These are phyloP conservation scores for Colletotrichum paranaense DNA, from an alignment of 2,329 filamentous ascomycete species.

Conservation along the genomic window DNA sequence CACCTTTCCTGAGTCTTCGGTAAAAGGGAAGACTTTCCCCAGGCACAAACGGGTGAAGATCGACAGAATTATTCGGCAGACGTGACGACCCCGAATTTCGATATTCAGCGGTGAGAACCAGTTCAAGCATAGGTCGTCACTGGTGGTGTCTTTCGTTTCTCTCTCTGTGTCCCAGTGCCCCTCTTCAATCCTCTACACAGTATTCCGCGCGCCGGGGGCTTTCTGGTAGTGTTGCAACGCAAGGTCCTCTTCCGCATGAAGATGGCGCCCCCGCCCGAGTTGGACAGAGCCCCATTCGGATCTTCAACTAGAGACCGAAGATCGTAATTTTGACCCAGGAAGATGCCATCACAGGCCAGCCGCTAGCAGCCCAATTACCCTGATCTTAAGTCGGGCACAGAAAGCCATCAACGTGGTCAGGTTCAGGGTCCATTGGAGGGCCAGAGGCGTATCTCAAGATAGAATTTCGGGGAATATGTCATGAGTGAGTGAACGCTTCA, in stretches of 20 bases:
- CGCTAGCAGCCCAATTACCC: conserved; percentile 26
- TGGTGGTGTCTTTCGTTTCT: conserved; percentile 6
- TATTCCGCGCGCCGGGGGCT: neutral
- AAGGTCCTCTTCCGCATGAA: conserved; percentile 28
- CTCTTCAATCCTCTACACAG: neutral
- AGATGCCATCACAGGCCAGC: conserved; percentile 30
- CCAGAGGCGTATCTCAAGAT: conserved; percentile 12
- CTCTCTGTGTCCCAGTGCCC: neutral
- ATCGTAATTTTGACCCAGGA: conserved; percentile 32
- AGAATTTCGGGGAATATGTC: conserved; percentile 28
- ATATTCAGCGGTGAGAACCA: conserved; percentile 20
- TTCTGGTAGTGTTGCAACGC: conserved; percentile 10
- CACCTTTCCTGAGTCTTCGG: neutral
- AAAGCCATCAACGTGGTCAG: conserved; percentile 20
- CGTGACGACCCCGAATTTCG: conserved; percentile 13
- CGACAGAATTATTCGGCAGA: neutral
- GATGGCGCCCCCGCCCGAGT: conserved; percentile 6
- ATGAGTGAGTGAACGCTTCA: conserved; percentile 5
- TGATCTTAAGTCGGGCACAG: conserved; percentile 13
- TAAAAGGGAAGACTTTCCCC: neutral
- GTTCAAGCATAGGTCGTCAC: conserved; percentile 8
- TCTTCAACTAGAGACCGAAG: conserved; percentile 32
- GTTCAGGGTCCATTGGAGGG: conserved; percentile 24
- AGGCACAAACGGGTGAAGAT: neutral
- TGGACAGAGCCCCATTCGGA: conserved; percentile 27